Evolutionary conservation across 1,284 basidiomycete genomes (phyloP), one percentile per base, ranked within the genome.

Genomic region (Boletus mariae): DNA sequence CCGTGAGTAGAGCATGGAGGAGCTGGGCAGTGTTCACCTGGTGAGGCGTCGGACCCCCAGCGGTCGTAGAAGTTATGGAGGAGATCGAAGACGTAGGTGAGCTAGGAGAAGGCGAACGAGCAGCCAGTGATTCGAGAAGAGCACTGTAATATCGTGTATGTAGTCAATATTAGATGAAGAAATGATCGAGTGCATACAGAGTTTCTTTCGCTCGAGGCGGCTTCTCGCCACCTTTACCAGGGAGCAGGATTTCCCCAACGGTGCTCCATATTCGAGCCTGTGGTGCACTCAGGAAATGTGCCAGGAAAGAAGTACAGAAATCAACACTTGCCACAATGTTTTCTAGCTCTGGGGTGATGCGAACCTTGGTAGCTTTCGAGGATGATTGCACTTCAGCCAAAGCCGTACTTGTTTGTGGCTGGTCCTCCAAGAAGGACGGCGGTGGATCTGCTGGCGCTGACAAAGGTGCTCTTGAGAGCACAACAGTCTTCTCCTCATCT

Each of bases 11-110:
- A 5, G 87, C 73, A 15, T 76, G 72, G 37, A 85, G 74, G 49
- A 90, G 73, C 59, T 82, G 76, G 2, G 86, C 86, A 5, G 80
- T 88, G 57, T 87, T 74, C 25, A 89, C 79, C 62, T 88, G 85
- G 56, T 89, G 86, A 20, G 77, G 68, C 8, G 82, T 83, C 0
- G 79, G 77, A 58, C 55, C 52, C 57, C 55, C 52, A 12, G 57
- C 40, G 12, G 55, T 59, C 32, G 52, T 51, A 5, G 68, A 65
- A 43, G 67, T 61, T 35, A 72, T 60, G 10, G 79, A 73, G 2
- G 64, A 75, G 58, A 29, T 77, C 73, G 57, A 77, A 61, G 60
- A 76, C 73, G 35, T 77, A 73, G 34, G 77, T 64, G 68, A 71
- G 26, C 32, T 34, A 13, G 65, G 57, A 12, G 67, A 62, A n/a